phyloP scores from a whole-genome alignment of 805 yeast species.

The Priceomyces fermenticarens region DNA sequence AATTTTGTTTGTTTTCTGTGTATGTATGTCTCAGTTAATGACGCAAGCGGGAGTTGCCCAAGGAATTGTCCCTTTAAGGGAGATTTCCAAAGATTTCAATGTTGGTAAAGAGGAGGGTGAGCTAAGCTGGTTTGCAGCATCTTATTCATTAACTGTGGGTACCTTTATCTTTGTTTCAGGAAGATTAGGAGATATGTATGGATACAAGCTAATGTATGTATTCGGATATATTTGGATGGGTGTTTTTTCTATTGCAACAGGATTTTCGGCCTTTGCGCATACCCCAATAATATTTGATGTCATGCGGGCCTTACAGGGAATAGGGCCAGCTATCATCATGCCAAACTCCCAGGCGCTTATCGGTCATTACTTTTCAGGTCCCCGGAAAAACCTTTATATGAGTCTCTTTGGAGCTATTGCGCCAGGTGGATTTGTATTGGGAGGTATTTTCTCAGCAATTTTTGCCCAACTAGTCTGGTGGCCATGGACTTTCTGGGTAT shows the following conservation, averaged over 20 bases:
- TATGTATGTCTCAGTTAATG: constrained; percentile 26
- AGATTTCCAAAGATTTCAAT: constrained; percentile 20
- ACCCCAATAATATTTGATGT: constrained; percentile 24
- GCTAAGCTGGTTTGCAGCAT: constrained; percentile 33
- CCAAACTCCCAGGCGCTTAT: constrained; percentile 34
- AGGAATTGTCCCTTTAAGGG: constrained; percentile 17
- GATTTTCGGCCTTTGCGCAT: constrained; percentile 23
- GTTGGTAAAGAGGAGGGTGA: constrained; percentile 27
- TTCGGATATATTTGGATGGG: constrained; percentile 23
- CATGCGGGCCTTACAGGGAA: constrained; percentile 31
- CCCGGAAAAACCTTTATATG: constrained; percentile 20
- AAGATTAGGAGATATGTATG: constrained; percentile 33
- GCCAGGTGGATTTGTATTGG: constrained; percentile 29
- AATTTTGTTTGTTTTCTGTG: constrained; percentile 16
- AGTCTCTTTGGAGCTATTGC: constrained; percentile 36
- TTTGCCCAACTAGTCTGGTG: constrained; percentile 28
- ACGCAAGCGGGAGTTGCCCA: constrained; percentile 31
- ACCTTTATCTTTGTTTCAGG: constrained; percentile 34
- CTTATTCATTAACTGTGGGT: constrained; percentile 34
- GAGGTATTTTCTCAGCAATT: constrained; percentile 25
- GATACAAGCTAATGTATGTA: constrained; percentile 27
- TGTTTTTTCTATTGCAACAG: constrained; percentile 20
- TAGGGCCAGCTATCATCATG: constrained; percentile 33
- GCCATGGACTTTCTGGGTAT: constrained; percentile 34
- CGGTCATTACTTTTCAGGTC: constrained; percentile 27